Evolutionary conservation across 139 green algal species (phyloP).

Genomic region (Gonium pectorale): DNA sequence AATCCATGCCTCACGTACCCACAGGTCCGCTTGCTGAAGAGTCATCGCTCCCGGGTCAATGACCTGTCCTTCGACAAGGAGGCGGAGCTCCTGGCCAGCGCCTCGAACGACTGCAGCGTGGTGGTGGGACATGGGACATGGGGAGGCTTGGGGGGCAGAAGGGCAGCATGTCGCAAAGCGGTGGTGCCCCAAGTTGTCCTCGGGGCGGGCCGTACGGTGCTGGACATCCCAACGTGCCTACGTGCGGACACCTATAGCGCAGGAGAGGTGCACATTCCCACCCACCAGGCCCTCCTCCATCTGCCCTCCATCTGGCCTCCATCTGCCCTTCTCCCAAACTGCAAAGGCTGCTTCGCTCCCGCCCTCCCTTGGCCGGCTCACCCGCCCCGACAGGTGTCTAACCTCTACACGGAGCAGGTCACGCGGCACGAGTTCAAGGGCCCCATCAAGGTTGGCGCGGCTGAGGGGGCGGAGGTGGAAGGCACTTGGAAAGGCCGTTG

Average conservation of each 20-base stretch:
- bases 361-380: neutral
- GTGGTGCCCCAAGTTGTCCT: no score
- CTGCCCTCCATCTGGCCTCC: no score
- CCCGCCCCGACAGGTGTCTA: conserved; percentile 36
- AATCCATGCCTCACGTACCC: neutral
- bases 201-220: no score
- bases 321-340: no score
- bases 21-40: conserved; percentile 68
- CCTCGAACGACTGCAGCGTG: conserved; percentile 84
- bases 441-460: conserved; percentile 63
- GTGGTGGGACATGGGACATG: no score
- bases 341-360: neutral
- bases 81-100: conserved; percentile 85
- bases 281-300: no score
- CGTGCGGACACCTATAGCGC: no score
- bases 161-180: no score
- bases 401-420: conserved; percentile 79
- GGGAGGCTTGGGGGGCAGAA: no score
- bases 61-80: conserved; percentile 86
- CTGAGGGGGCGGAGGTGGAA: neutral
- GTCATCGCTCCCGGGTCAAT: conserved; percentile 76
- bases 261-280: no score
- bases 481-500: neutral
- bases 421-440: conserved; percentile 65
- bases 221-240: no score